Conservation (phyloP, 495 filamentous ascomycete species). For the Thermochaetoides thermophila region DNA sequence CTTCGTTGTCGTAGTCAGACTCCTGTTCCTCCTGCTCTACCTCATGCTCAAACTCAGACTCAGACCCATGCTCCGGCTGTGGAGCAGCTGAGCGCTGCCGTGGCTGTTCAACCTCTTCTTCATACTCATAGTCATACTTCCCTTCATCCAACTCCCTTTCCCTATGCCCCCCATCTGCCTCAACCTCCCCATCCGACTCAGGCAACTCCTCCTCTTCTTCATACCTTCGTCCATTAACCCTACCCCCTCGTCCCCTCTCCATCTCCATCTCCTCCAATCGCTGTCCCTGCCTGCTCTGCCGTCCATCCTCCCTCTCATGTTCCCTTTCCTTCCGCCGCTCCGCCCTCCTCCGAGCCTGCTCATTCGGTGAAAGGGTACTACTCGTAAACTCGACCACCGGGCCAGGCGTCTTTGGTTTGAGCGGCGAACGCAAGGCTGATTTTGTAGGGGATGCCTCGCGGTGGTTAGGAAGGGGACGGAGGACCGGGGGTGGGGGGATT, state of each 20-base stretch:
- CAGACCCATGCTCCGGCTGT: too few species aligned
- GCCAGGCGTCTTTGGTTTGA: slow-evolving; percentile 33
- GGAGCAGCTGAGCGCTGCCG: too few species aligned
- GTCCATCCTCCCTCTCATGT: background rate
- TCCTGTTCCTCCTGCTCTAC: slow-evolving; percentile 1
- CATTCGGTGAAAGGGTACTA: slow-evolving; percentile 21
- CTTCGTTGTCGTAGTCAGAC: slow-evolving; percentile 8
- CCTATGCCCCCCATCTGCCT: background rate
- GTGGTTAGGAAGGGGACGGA: too few species aligned
- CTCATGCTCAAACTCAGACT: too few species aligned
- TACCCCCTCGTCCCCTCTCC: background rate
- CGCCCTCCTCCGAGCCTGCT: slow-evolving; percentile 17
- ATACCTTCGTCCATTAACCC: background rate
- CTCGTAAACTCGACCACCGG: slow-evolving; percentile 33
- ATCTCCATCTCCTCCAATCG: slow-evolving; percentile 11
- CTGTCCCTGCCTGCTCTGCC: slow-evolving; percentile 15
- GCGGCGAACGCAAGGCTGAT: slow-evolving; percentile 36
- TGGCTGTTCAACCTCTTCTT: too few species aligned
- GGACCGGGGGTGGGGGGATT: too few species aligned
- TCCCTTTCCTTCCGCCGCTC: slow-evolving; percentile 7
- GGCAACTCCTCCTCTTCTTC: background rate
- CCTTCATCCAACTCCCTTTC: background rate
- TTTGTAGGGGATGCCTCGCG: slow-evolving; percentile 32
- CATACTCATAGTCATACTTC: too few species aligned
- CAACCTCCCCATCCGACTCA: too few species aligned